phyloP scores from a whole-genome alignment of 208 protist species.

The Crithidia acanthocephali region DNA sequence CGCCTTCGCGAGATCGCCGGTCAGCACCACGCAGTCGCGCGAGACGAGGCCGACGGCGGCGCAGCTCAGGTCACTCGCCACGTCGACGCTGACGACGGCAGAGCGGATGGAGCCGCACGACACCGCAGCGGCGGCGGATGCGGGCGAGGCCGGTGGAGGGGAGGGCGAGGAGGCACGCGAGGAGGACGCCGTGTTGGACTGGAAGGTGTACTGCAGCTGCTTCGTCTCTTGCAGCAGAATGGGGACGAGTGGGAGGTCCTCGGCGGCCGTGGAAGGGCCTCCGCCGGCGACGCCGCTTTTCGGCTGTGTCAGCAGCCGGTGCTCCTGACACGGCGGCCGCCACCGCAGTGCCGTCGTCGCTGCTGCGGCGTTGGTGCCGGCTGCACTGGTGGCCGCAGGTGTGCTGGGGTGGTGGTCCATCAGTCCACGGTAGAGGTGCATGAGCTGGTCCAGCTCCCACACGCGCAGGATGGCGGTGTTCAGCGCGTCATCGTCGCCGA shows the following conservation, averaged over 20 bases:
- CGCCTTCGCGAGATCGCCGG: constrained; percentile 55
- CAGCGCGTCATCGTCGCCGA: constrained; percentile 78
- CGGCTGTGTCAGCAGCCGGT: constrained; percentile 43
- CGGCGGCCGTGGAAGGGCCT: not conserved
- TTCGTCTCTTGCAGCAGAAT: constrained; percentile 26
- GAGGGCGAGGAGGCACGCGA: not conserved
- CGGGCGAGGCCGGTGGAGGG: not conserved
- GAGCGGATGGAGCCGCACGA: constrained; percentile 39
- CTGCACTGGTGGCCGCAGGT: not conserved
- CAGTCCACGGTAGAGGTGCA: constrained; percentile 27
- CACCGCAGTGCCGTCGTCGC: constrained; percentile 25
- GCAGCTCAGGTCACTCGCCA: constrained; percentile 81
- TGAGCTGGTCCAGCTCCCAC: constrained; percentile 53
- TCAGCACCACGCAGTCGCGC: constrained; percentile 78
- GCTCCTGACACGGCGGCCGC: constrained; percentile 48
- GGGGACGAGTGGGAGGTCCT: constrained; percentile 21
- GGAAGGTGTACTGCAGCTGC: constrained; percentile 29
- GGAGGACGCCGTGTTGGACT: not conserved
- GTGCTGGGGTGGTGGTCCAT: constrained; percentile 3
- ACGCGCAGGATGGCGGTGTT: constrained; percentile 64
- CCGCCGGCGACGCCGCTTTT: constrained; percentile 20
- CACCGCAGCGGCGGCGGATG: not conserved
- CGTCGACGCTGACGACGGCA: constrained; percentile 82
- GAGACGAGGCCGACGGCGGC: constrained; percentile 86
- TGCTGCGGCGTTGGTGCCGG: constrained; percentile 12